Conservation (phyloP, 208 protist genomes). For the Leishmania braziliensis region DNA sequence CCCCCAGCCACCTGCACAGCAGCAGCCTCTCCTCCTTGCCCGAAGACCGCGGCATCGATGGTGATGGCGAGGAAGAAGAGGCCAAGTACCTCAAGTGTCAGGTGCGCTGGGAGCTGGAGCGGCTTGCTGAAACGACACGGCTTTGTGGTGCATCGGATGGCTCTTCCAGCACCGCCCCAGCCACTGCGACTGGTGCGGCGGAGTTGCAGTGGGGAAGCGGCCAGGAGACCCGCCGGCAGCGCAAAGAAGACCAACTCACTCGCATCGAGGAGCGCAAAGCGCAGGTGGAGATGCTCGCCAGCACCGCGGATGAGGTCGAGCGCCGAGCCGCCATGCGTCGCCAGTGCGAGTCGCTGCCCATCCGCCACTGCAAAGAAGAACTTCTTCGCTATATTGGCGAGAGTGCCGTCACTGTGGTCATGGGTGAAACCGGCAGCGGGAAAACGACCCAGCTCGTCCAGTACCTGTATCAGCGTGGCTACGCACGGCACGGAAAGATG, state of each 20-base stretch:
- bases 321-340: constrained; percentile 39
- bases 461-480: constrained; percentile 83
- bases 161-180: not conserved
- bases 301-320: constrained; percentile 25
- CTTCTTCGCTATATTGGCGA: constrained; percentile 83
- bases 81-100: constrained; percentile 25
- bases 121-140: constrained; percentile 13
- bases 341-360: constrained; percentile 61
- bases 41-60: not conserved
- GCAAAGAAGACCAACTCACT: constrained; percentile 22
- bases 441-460: constrained; percentile 94
- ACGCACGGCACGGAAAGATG: constrained; percentile 45
- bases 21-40: not conserved
- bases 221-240: constrained; percentile 11
- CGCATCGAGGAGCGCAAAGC: constrained; percentile 27
- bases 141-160: not conserved
- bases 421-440: constrained; percentile 91
- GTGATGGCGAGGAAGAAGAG: constrained; percentile 21
- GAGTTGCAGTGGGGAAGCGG: not conserved
- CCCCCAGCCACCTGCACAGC: not conserved
- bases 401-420: constrained; percentile 80
- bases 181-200: not conserved
- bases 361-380: constrained; percentile 64
- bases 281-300: constrained; percentile 14
- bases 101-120: constrained; percentile 30